Base-by-base conservation (phyloP, 2,329 filamentous ascomycete genomes). In the Metarhizium brunneum region DNA sequence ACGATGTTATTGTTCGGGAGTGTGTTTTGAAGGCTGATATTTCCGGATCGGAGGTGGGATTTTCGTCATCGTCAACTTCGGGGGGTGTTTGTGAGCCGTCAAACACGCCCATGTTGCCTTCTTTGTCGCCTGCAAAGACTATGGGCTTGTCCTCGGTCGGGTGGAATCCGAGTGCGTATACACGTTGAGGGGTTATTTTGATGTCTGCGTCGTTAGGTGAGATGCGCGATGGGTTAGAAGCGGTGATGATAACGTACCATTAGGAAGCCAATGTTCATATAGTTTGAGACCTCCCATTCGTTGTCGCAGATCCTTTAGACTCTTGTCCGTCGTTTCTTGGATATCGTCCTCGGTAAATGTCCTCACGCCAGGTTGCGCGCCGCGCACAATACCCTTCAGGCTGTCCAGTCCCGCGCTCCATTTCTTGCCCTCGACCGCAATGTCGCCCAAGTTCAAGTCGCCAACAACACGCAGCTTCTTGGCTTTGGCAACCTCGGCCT, bases 1-100 rank as follows among this genome's bases (percentile, higher is more conserved):
- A 90, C 0, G 88, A 86, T 1, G 89, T 85, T 52, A 99, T 95
- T 0, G 94, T 96, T 11, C 92, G 81, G 0, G 88, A 86, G 62
- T 99, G 94, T 0, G 90, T 86, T 66, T 97, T 96, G 68, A 96
- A 87, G 0, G 89, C 92, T 0, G 90, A 88, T 16, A 97, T 89
- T n/a, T 84, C 80, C 0, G 92, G 92, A 40, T 90, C 84, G 0
- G 85, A 75, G 11, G 80, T 72, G 0, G 86, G 81, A 1, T 78
- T 86, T 8, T 89, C 86, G 32, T 88, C 85, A 8, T 83, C 81
- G 56, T 85, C 83, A 16, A 79, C 75, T 5, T 79, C 73, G n/a
- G 77, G 73, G 2, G 75, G 73, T 2, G 81, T 80, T 61, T 95
- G 90, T 0, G 88, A 92, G 1, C 86, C 91, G 66, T 99, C 92